Conservation (phyloP, 805 yeast species). For the Yamadazyma akitaensis region DNA sequence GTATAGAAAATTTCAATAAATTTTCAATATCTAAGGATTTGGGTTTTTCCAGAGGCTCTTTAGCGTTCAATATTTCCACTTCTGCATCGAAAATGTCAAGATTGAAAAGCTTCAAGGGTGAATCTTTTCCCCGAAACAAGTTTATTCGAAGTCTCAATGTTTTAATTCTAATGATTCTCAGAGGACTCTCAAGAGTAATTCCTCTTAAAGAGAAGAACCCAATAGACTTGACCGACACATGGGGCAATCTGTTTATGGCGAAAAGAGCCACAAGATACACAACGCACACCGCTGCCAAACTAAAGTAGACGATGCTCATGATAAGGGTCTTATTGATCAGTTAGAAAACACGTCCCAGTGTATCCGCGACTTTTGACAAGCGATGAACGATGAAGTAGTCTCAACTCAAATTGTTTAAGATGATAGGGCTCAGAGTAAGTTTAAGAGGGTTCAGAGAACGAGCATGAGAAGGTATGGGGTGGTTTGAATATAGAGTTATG, state of each 20-base stretch:
- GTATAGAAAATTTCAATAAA: conserved; percentile 15
- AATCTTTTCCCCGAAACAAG: conserved; percentile 19
- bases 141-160: conserved; percentile 21
- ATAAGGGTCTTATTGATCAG: not conserved
- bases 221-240: conserved; percentile 23
- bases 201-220: conserved; percentile 30
- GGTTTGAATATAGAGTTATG: too few species aligned
- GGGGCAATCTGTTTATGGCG: conserved; percentile 25
- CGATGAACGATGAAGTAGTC: not conserved
- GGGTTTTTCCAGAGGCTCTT: not conserved
- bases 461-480: too few species aligned
- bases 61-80: conserved; percentile 1
- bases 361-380: not conserved
- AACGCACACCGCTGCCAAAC: not conserved
- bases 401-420: too few species aligned
- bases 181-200: conserved; percentile 19
- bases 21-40: conserved; percentile 1
- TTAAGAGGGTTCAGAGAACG: too few species aligned
- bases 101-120: conserved; percentile 26
- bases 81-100: conserved; percentile 23
- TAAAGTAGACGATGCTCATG: conserved; percentile 1
- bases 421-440: too few species aligned
- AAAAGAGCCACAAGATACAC: conserved; percentile 19
- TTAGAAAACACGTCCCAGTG: not conserved
- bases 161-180: conserved; percentile 16